Base-by-base conservation (phyloP, 2,329 filamentous ascomycete species). In the Hypoxylon rubiginosum region DNA sequence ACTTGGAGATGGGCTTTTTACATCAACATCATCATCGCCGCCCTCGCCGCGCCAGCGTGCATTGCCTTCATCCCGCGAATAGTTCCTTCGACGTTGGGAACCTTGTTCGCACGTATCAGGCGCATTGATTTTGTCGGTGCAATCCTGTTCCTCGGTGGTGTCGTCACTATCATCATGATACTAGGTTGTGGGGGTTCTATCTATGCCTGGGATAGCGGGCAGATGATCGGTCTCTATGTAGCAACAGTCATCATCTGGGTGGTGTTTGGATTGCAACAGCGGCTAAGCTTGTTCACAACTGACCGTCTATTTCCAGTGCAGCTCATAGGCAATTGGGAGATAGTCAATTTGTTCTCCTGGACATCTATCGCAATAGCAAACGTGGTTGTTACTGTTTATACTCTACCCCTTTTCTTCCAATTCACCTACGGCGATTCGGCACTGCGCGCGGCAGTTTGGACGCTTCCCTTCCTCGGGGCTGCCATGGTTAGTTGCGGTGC, bases 1-100 rank as follows among this genome's bases (percentile, higher is more conserved):
- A 76, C 74, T 1, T 82, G 80, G 80, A 61, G 81, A 56, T 80
- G 75, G 75, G 70, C 74, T 2, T 80, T 80, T 57, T 87, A 87
- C 67, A 83, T 86, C 74, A 86, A 86, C 59, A 75, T 86, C 1
- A 74, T 83, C 48, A 80, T 80, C 4, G 84, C 75, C 2, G 79
- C 68, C 41, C 73, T 79, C 55, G 46, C 53, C 5, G 61, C 58
- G 8, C 71, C 66, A 10, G 32, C 32, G 10, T 43, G 57, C 30
- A 52, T 60, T 15, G 43, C 41, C 21, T 32, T 60, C 2, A 32
- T 60, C 13, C 57, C 57, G 2, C 15, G 32, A 4, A 36, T 61
- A 3, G 2, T 24, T 6, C 58, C 58, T 3, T 19, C 49, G 4
- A 30, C 28, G 10, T 28, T 32, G 15, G 7, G 11, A 4, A 11